A percentile compares a stretch with the other conserved stretches of the same genome.
Evolutionary conservation across 1,284 basidiomycete genomes (phyloP).

Genomic region (Hymenochaete sp.): DNA sequence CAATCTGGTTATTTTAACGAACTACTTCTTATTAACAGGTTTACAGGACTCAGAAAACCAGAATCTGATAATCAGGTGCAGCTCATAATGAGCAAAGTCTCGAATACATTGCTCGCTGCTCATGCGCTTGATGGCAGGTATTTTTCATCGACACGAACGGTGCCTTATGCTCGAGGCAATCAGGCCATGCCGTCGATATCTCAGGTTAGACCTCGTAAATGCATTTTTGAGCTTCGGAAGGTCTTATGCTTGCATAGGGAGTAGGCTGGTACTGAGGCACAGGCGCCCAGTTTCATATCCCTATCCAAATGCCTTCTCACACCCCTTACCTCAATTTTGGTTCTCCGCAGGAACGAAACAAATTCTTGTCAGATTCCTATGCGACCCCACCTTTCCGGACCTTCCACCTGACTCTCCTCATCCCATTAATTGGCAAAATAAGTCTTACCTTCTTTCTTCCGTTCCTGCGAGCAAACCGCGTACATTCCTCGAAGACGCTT

Average conservation of each 20-base stretch:
- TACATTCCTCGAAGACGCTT: slow-evolving; percentile 60
- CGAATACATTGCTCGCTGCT: neutral
- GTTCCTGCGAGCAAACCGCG: slow-evolving; percentile 58
- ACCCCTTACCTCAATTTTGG: slow-evolving; percentile 63
- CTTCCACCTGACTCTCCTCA: slow-evolving; percentile 22
- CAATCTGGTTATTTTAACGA: slow-evolving; percentile 6
- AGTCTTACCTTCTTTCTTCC: slow-evolving; percentile 52
- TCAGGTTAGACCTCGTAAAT: slow-evolving; percentile 39
- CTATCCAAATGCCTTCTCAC: slow-evolving; percentile 66
- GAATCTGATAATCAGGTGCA: slow-evolving; percentile 66
- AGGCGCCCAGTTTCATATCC: slow-evolving; percentile 63
- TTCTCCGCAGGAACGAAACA: slow-evolving; percentile 47
- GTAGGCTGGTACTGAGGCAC: slow-evolving; percentile 59
- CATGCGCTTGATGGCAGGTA: slow-evolving; percentile 35
- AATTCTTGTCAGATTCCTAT: slow-evolving; percentile 50
- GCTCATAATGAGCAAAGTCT: slow-evolving; percentile 8
- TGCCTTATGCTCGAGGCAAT: slow-evolving; percentile 60
- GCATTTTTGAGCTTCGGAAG: neutral
- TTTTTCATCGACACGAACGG: slow-evolving; percentile 74
- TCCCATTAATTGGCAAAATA: slow-evolving; percentile 46
- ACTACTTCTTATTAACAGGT: neutral
- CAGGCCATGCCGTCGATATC: slow-evolving; percentile 75
- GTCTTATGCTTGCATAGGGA: slow-evolving; percentile 33
- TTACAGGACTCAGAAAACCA: slow-evolving; percentile 52
- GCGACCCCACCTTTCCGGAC: slow-evolving; percentile 53